Percentiles rank a stretch among this genome's conserved stretches.
Evolutionary conservation across 257 asterid genomes (phyloP).

Genomic region (Salvia rosmarinus): DNA sequence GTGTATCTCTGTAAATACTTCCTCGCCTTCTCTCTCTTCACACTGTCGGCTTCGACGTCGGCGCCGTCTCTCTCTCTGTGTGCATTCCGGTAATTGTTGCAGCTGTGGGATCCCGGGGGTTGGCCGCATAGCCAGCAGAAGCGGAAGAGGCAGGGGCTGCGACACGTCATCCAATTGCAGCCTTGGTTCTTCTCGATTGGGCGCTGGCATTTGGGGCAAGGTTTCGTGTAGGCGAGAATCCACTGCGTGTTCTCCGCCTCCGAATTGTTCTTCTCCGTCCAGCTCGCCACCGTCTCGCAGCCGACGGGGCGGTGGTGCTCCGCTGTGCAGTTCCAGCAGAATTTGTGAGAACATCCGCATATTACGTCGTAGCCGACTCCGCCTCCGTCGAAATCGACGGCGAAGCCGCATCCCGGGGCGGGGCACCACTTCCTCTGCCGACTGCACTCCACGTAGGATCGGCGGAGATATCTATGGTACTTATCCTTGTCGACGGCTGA

Average conservation of each 20-base stretch:
- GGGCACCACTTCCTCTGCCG: slow-evolving; percentile 45
- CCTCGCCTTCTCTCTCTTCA: not conserved
- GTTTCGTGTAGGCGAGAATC: slow-evolving; percentile 44
- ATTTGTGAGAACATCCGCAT: slow-evolving; percentile 35
- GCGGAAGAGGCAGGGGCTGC: not conserved
- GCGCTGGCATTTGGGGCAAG: slow-evolving; percentile 22
- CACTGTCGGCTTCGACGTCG: not conserved
- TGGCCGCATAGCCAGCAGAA: slow-evolving; percentile 18
- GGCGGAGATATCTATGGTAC: slow-evolving; percentile 23
- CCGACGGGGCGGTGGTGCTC: slow-evolving; percentile 51
- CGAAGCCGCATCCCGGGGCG: slow-evolving; percentile 44
- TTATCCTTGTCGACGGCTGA: not conserved
- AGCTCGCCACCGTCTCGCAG: slow-evolving; percentile 40
- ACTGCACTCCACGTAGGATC: slow-evolving; percentile 30
- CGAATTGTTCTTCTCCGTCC: slow-evolving; percentile 36
- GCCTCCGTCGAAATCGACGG: not conserved
- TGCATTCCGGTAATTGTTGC: not conserved
- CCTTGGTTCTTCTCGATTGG: not conserved
- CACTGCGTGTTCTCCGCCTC: slow-evolving; percentile 36
- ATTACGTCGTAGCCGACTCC: slow-evolving; percentile 32
- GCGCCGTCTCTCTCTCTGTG: not conserved
- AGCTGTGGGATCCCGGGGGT: not conserved
- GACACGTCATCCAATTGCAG: slow-evolving; percentile 1
- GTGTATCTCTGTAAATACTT: slow-evolving; percentile 8
- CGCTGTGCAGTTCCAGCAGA: slow-evolving; percentile 45